Evolutionary conservation across 2,329 filamentous ascomycete genomes (phyloP), one percentile per base, ranked within the genome.

Genomic region (Arthrinium phaeospermum): DNA sequence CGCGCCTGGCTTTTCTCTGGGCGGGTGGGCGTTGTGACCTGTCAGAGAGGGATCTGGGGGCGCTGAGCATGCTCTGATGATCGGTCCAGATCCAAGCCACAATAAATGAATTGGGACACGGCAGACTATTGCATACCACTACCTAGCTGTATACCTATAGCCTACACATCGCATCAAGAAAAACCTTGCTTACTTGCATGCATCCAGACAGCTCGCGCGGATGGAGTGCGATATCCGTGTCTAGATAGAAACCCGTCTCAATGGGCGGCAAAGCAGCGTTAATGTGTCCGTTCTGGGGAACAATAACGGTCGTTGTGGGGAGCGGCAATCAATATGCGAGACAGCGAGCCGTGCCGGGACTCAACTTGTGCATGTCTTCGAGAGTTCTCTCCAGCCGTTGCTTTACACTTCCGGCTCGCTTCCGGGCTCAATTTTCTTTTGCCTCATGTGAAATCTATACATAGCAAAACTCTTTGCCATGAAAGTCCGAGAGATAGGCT

Each of bases 21-120:
- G 30, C 30, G 53, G 30, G 12, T 12, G 27, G 53, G 34, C 19
- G 34, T 64, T 64, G 57, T 64, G 57, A 64, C 30, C 41, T 64
- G 34, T 64, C 57, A 34, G 16, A 22, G 22, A 34, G 51, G 19
- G 34, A 64, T 64, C 57, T 34, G 34, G 34, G 57, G n/a, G 57
- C 19, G 34, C 30, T 10, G 30, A 64, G 57, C 34, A 14, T 5
- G 34, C 34, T 41, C 19, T 37, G 41, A 14, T 41, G 34, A 64
- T 64, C 57, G 30, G 57, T n/a, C 34, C 30, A 64, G 57, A 64
- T 64, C 57, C 34, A 64, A 64, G 57, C 34, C 57, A 64, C 57
- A 64, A 41, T 64, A 22, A 8, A 10, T 14, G 1, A n/a, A 22
- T 41, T 64, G 57, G 1, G 34, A 41, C 57, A n/a, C 57, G 41